Conservation (phyloP, 2,329 filamentous ascomycete species). For the Ophiostoma pallidulum region DNA sequence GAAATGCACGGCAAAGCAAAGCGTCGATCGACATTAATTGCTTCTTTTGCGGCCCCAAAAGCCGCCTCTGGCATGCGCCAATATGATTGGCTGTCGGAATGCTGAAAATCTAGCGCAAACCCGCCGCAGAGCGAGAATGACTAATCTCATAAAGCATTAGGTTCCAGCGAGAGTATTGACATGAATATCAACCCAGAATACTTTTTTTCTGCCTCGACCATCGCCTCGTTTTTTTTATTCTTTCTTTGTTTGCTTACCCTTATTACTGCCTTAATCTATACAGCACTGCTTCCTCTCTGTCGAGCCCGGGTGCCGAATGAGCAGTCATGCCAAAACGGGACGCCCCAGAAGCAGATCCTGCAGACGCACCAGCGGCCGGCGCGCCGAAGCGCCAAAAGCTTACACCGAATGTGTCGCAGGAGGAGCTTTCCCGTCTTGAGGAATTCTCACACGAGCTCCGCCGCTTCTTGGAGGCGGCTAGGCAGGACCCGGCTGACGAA, state of each 20-base stretch:
- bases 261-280: too few species aligned
- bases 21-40: slow-evolving; percentile 2
- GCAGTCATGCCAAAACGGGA: slow-evolving; percentile 6
- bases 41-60: slow-evolving; percentile 2
- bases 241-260: background rate
- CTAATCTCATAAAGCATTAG: too few species aligned
- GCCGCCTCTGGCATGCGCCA: background rate
- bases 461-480: slow-evolving; percentile 28
- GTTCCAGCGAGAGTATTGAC: too few species aligned
- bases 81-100: background rate
- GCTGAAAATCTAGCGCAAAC: too few species aligned
- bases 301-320: too few species aligned
- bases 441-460: slow-evolving; percentile 31
- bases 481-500: slow-evolving; percentile 18
- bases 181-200: too few species aligned
- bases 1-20: background rate
- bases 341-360: background rate
- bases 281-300: too few species aligned
- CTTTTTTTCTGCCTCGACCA: too few species aligned
- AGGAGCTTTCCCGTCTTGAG: slow-evolving; percentile 22
- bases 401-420: background rate
- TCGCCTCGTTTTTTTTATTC: too few species aligned
- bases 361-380: background rate
- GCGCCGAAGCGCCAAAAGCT: slow-evolving; percentile 7
- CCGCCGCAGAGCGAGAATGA: too few species aligned